Evolutionary conservation across 352 stramenopile species (phyloP), one percentile per base, ranked within the genome.

Genomic region (Globisporangium lucens): DNA sequence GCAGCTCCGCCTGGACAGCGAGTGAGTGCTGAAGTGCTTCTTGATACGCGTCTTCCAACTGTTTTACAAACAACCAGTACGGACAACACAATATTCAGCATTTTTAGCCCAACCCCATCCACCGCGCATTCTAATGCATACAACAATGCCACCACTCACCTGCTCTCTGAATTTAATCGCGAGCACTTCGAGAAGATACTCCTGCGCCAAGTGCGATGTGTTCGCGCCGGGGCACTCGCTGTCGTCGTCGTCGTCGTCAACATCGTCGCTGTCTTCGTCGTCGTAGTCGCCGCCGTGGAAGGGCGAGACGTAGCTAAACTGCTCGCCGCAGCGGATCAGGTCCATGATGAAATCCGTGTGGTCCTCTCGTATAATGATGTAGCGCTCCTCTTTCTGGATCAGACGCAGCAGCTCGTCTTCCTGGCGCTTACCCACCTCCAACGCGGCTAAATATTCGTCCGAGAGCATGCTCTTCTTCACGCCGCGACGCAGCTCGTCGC

Each of bases 261-360:
- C 80, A 6, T 83, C 77, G 35, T 81, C 75, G 55, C 43, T 51
- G 56, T 69, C 35, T 22, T 71, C 43, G 33, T 70, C 65, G 9
- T 76, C 74, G 47, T 82, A 75, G 20, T 78, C 70, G 30, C 67
- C 71, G 36, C 76, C 65, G 22, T 63, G 77, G 55, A 86, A 80
- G 3, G 81, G 69, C 27, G 78, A 79, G 15, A 89, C 65, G 68
- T 89, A 89, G 73, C 77, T 89, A 66, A 93, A 89, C 70, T 90
- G 83, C 65, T 89, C 81, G 47, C 85, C 85, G 62, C 83, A 93
- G 62, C 85, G 83, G 35, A 93, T 91, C 55, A 93, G 59, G 69
- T 93, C 79, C 73, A 89, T 89, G 70, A 93, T 91, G 58, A 93
- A 91, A 41, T 91, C 81, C 35, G 80, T 83, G 71, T 93, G 85